Evolutionary conservation across 2,329 filamentous ascomycete species (phyloP), one percentile per base, ranked within the genome.

Genomic region (Fusarium floridanum): DNA sequence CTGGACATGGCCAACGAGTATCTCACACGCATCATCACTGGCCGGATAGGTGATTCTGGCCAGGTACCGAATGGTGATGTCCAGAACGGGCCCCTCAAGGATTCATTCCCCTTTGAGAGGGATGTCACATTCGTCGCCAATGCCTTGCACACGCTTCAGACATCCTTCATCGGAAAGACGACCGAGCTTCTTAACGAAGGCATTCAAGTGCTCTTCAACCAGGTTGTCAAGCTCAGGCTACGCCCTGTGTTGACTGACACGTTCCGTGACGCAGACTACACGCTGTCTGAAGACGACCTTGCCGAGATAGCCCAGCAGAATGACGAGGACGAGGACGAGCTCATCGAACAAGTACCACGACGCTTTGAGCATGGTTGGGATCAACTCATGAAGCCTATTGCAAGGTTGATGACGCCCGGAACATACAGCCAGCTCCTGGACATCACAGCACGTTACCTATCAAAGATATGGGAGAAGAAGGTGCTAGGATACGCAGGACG

Each of bases 1-100:
- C 91, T 99, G 29, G 96, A 99, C 81, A 90, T 98, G 70, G 93
- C 95, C 11, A 94, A 94, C 72, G 95, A 98, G 80, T 99, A 99
- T 83, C 90, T 98, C 61, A 90, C 91, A 17, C 93, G 96, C 64
- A 98, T 99, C 76, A 92, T 98, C 53, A 88, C 89, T 36, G 88
- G 91, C 37, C 91, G 93, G 57, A 86, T 95, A 29, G 85, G 85
- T 37, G 82, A 83, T 17, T 78, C 85, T 1, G 81, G 83, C 7
- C 84, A 85, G 2, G 78, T 84, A 55, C 74, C 72, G 20, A 80
- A 84, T 34, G 79, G 79, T 9, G 74, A 82, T 12, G 68, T 81
- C 22, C 83, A 84, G 11, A 82, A 84, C 7, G 85, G 85, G 4
- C 81, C 84, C 2, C 84, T 95, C 3, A 85, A 85, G 39, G 88